Evolutionary conservation across 2,329 filamentous ascomycete species (phyloP).

Genomic region (Penicillium corylophilum): DNA sequence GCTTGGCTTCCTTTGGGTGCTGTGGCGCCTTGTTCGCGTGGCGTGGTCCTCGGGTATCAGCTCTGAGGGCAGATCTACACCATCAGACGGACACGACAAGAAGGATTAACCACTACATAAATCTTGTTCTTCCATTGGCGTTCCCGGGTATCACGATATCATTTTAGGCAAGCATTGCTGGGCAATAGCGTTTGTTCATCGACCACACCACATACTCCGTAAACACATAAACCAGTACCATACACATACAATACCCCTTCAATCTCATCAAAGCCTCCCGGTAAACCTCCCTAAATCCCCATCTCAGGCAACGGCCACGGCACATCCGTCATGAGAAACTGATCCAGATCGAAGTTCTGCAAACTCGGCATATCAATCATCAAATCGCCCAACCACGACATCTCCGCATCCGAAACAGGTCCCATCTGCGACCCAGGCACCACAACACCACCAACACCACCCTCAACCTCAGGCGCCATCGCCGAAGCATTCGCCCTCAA

Average conservation of each 20-base stretch:
- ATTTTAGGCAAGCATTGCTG: slow-evolving; percentile 1
- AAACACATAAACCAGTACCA: neutral
- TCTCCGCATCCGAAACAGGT: slow-evolving; percentile 35
- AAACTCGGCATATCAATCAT: slow-evolving; percentile 47
- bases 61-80: slow-evolving; percentile 2
- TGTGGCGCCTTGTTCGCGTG: slow-evolving; percentile 56
- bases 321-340: slow-evolving; percentile 37
- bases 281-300: slow-evolving; percentile 19
- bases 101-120: slow-evolving; percentile 20
- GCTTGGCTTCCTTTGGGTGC: slow-evolving; percentile 68
- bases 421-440: slow-evolving; percentile 9
- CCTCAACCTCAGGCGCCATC: slow-evolving; percentile 12
- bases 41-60: slow-evolving; percentile 25
- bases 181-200: neutral
- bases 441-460: neutral
- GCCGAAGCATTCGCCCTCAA: slow-evolving; percentile 37
- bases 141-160: neutral
- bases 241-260: neutral
- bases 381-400: slow-evolving; percentile 46
- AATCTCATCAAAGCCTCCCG: neutral
- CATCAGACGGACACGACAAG: slow-evolving; percentile 23
- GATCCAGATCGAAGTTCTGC: slow-evolving; percentile 47
- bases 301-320: slow-evolving; percentile 29
- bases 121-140: neutral
- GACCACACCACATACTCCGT: neutral